These are phyloP conservation scores for Aspergillus ellipticus DNA, from an alignment of 495 filamentous ascomycete genomes.

Conservation along the genomic window DNA sequence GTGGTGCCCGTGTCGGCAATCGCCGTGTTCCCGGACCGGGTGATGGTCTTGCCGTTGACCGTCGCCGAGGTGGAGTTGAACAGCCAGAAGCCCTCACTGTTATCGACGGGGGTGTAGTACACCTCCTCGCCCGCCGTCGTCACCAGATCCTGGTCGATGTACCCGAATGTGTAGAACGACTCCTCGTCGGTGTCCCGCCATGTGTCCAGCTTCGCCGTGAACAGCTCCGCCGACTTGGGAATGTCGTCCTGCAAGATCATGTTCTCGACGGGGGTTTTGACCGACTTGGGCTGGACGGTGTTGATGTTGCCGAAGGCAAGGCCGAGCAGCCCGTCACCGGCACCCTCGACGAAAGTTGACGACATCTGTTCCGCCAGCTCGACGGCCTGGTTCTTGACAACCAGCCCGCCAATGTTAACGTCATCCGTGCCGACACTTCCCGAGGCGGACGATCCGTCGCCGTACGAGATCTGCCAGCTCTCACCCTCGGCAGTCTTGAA, in stretches of 20 bases:
- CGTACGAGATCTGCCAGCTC: constrained; percentile 70
- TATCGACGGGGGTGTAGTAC: constrained; percentile 64
- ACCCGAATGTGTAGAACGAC: constrained; percentile 80
- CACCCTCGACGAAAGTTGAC: constrained; percentile 51
- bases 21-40: constrained; percentile 62
- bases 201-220: constrained; percentile 69
- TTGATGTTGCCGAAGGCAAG: constrained; percentile 70
- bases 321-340: constrained; percentile 71
- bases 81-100: constrained; percentile 69
- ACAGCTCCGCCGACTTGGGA: constrained; percentile 58
- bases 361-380: constrained; percentile 68
- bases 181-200: constrained; percentile 55
- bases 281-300: constrained; percentile 55
- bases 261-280: constrained; percentile 70
- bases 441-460: constrained; percentile 67
- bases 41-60: constrained; percentile 57
- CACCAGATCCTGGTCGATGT: constrained; percentile 64
- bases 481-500: constrained; percentile 49
- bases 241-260: constrained; percentile 70
- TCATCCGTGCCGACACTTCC: constrained; percentile 69
- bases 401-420: constrained; percentile 64
- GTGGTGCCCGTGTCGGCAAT: constrained; percentile 80
- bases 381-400: constrained; percentile 63
- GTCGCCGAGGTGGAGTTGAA: constrained; percentile 58
- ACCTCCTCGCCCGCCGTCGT: constrained; percentile 52